Evolutionary conservation across 1,284 basidiomycete genomes (phyloP), one percentile per base, ranked within the genome.

Genomic region (Gastroboletus turbinatus): DNA sequence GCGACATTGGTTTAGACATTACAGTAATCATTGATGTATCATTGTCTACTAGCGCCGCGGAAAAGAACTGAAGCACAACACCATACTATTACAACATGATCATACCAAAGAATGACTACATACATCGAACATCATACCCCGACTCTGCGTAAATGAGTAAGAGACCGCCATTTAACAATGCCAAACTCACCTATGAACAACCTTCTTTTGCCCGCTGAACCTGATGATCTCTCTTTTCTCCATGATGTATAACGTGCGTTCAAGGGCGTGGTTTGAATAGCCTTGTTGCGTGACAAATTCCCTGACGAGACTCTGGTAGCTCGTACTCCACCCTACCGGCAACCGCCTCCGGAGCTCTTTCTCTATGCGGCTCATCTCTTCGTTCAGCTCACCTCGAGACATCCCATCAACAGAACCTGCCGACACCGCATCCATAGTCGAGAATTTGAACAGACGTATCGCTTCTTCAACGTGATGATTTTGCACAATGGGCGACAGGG

Each of bases 381-480:
- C 95, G 70, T 96, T 95, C 29, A 99, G 76, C 68, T 96, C 94
- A 5, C 92, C 88, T 46, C 96, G 85, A 16, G 94, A 94, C 65
- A 99, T 82, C 1, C 97, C 97, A 64, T 98, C 96, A 7, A 93
- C 88, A 36, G 88, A 87, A 44, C 92, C 93, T 6, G 96, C 94
- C 27, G 94, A 92, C 27, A 99, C 96, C 25, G 97, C 97, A 72
- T 99, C 94, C 96, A 99, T 98, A 1, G 97, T 99, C 17, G 95
- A 98, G 75, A 90, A 97, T 67, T 97, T 98, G 87, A 99, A 99
- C 27, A 99, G 77, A 7, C 97, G 87, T 67, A 99, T 98, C 6
- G 97, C 93, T 74, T 99, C 97, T 71, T 99, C 96, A 35, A 99
- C 97, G 65, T 99, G 96, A 71, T 98, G 90, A 56, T 90, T 88